A percentile compares a stretch with the other conserved stretches of the same genome.
These are phyloP conservation scores for Mortierella sp. DNA, from an alignment of 371 early-diverging fungal genomes.

Conservation along the genomic window DNA sequence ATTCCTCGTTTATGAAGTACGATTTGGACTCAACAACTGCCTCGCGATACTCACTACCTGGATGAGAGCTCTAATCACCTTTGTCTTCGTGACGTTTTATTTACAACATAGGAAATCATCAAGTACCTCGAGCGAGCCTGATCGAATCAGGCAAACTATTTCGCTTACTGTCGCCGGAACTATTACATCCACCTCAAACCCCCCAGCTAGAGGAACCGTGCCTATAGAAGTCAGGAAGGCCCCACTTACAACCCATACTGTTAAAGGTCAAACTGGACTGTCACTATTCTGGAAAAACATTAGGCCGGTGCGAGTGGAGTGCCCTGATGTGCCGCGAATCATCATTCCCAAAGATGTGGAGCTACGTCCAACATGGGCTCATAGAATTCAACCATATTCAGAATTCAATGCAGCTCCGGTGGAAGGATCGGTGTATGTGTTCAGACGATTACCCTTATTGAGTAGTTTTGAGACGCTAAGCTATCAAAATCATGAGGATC, in stretches of 20 bases:
- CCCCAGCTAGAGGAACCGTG: constrained; percentile 32
- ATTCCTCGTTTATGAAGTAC: constrained; percentile 55
- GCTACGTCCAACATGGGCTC: constrained; percentile 51
- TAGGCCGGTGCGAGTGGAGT: constrained; percentile 46
- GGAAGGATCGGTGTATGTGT: constrained; percentile 36
- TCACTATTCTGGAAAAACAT: constrained; percentile 57
- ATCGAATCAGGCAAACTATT: constrained; percentile 33
- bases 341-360: constrained; percentile 58
- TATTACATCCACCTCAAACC: constrained; percentile 6
- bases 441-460: neutral
- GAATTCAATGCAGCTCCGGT: constrained; percentile 16
- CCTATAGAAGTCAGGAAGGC: constrained; percentile 50
- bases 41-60: neutral
- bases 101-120: constrained; percentile 30
- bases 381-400: constrained; percentile 33
- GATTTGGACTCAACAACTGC: neutral
- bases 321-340: constrained; percentile 39
- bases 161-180: constrained; percentile 54
- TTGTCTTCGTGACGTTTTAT: neutral
- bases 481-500: neutral
- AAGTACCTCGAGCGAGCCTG: constrained; percentile 10
- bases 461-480: neutral
- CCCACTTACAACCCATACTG: constrained; percentile 17
- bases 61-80: neutral
- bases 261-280: constrained; percentile 53